Percentiles rank a stretch among this genome's conserved stretches.
Conservation (phyloP, 495 filamentous ascomycete species). For the Cercophora samala region DNA sequence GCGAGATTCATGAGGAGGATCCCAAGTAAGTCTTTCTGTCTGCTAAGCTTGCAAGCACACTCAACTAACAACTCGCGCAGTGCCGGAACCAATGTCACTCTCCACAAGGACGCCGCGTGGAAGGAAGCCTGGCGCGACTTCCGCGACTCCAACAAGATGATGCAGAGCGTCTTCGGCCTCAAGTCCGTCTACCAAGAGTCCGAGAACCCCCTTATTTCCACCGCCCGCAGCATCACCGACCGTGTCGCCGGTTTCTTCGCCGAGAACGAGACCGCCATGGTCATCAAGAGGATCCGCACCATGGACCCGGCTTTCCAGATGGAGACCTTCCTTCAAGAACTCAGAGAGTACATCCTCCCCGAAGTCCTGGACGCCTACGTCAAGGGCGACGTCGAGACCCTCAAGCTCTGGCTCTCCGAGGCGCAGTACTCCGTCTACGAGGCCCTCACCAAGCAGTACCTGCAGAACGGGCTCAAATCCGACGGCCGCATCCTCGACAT, state of each 20-base stretch:
- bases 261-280: slow-evolving; percentile 93
- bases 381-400: slow-evolving; percentile 85
- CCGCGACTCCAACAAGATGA: slow-evolving; percentile 78
- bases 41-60: neutral
- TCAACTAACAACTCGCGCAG: slow-evolving; percentile 34
- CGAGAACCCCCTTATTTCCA: slow-evolving; percentile 91
- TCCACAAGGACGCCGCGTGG: slow-evolving; percentile 96
- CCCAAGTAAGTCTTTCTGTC: slow-evolving; percentile 64
- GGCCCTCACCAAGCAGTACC: slow-evolving; percentile 91
- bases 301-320: slow-evolving; percentile 95
- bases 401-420: slow-evolving; percentile 92
- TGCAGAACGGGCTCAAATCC: slow-evolving; percentile 83
- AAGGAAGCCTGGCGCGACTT: slow-evolving; percentile 95
- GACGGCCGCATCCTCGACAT: slow-evolving; percentile 95
- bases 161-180: slow-evolving; percentile 82
- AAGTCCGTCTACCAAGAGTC: slow-evolving; percentile 89
- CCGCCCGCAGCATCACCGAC: slow-evolving; percentile 89
- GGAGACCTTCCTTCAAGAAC: slow-evolving; percentile 87
- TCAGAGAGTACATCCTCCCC: slow-evolving; percentile 96
- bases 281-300: slow-evolving; percentile 95
- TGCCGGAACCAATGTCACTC: slow-evolving; percentile 86
- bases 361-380: slow-evolving; percentile 98
- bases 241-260: slow-evolving; percentile 93
- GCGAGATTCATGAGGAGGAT: slow-evolving; percentile 71
- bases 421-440: slow-evolving; percentile 94